Percentiles rank a stretch among this genome's conserved stretches.
Conservation (phyloP, 2,329 filamentous ascomycete species). For the Blumeria graminis region DNA sequence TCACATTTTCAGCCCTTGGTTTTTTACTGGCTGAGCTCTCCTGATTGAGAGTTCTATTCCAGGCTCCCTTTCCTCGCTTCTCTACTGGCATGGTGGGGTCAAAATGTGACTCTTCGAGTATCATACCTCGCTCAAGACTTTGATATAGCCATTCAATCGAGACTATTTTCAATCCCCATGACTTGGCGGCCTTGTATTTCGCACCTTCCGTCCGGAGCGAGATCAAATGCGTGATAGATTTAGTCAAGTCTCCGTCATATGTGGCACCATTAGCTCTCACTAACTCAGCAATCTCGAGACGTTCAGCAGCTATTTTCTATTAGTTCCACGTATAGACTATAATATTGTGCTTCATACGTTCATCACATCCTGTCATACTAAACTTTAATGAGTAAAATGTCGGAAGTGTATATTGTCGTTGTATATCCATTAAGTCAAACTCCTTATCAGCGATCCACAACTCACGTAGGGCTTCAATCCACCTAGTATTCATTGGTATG, state of each 20-base stretch:
- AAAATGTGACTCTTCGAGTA: conserved; percentile 67
- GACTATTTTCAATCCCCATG: conserved; percentile 62
- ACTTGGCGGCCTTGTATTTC: conserved; percentile 72
- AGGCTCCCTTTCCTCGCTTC: conserved; percentile 56
- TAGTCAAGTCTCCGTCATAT: conserved; percentile 74
- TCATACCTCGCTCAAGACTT: conserved; percentile 67
- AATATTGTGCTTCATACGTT: conserved; percentile 26
- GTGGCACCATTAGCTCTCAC: conserved; percentile 49
- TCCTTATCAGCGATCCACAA: conserved; percentile 61
- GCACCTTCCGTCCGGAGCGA: conserved; percentile 56
- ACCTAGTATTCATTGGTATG: conserved; percentile 55
- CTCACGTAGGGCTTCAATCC: conserved; percentile 58
- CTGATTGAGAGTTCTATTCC: conserved; percentile 30
- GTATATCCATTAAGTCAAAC: conserved; percentile 46
- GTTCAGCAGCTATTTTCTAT: conserved; percentile 28
- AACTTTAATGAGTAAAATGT: conserved; percentile 38
- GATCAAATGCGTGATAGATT: conserved; percentile 67
- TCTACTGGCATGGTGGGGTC: conserved; percentile 45
- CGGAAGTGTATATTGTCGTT: conserved; percentile 38
- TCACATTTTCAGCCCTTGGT: conserved; percentile 23
- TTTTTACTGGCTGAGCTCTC: conserved; percentile 32
- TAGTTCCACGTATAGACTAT: conserved; percentile 10
- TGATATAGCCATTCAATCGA: conserved; percentile 68
- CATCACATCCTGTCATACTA: conserved; percentile 46
- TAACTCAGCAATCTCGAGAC: conserved; percentile 40